Evolutionary conservation across 306 rosid genomes (phyloP).

Genomic region (Datisca glomerata): DNA sequence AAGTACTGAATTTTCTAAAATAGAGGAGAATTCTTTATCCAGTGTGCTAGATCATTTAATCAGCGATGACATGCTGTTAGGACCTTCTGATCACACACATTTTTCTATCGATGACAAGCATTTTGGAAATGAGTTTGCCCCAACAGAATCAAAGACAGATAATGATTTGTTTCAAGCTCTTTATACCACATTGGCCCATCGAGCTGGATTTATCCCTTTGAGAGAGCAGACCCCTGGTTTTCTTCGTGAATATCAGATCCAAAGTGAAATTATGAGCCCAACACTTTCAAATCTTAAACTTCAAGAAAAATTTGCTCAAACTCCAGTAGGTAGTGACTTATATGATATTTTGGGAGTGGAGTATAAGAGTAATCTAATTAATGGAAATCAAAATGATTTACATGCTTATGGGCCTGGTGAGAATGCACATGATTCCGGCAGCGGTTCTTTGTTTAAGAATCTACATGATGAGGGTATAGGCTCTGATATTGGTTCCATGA

Average conservation of each 20-base stretch:
- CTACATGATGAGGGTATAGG: constrained; percentile 11
- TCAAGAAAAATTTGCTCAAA: constrained; percentile 23
- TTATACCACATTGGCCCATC: not conserved
- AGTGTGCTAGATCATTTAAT: not conserved
- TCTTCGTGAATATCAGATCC: not conserved
- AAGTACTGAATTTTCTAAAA: constrained; percentile 9
- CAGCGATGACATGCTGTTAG: not conserved
- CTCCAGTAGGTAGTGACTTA: constrained; percentile 57
- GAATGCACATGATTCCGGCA: too few relatives aligned
- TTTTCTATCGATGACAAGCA: not conserved
- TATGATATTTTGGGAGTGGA: constrained; percentile 74
- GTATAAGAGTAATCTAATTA: constrained; percentile 46
- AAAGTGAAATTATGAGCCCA: not conserved
- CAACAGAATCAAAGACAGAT: not conserved
- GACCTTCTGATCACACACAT: not conserved
- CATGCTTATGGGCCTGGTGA: constrained; percentile 5
- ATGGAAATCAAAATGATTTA: constrained; percentile 29
- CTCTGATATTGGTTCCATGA: constrained; percentile 21
- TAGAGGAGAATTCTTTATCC: too few relatives aligned
- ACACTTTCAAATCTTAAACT: not conserved
- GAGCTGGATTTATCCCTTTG: not conserved
- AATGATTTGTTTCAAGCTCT: not conserved
- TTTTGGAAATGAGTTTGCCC: not conserved
- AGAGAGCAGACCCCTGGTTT: not conserved
- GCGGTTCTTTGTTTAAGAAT: too few relatives aligned